These are phyloP conservation scores for Phytophthora kernoviae DNA, from an alignment of 352 stramenopile species.

Conservation along the genomic window DNA sequence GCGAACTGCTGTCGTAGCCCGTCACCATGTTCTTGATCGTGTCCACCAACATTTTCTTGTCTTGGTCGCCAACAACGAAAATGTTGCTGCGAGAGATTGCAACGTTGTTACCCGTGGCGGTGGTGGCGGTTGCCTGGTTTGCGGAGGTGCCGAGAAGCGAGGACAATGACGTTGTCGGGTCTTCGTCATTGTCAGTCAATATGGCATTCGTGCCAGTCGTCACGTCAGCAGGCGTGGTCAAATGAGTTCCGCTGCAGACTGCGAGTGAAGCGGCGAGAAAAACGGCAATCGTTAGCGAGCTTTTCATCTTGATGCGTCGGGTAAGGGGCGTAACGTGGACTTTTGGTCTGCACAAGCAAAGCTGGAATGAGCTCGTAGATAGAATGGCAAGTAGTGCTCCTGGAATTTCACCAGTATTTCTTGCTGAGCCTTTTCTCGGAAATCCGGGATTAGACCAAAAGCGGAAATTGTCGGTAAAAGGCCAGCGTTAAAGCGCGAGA, in stretches of 20 bases:
- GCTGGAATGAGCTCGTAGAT: not conserved
- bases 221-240: not conserved
- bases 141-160: not conserved
- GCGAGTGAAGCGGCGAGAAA: not conserved
- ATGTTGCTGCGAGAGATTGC: slow-evolving; percentile 25
- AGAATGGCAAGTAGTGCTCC: not conserved
- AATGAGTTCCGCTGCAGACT: not conserved
- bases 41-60: slow-evolving; percentile 10
- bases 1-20: slow-evolving; percentile 2
- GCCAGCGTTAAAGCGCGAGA: no score
- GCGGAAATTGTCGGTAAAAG: no score
- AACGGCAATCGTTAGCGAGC: not conserved
- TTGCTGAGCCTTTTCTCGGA: not conserved
- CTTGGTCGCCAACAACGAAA: slow-evolving; percentile 14
- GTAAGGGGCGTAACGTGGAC: not conserved
- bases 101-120: slow-evolving; percentile 20
- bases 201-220: not conserved
- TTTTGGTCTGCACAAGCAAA: not conserved
- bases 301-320: not conserved
- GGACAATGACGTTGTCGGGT: not conserved
- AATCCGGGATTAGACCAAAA: not conserved
- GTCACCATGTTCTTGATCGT: slow-evolving; percentile 22
- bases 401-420: not conserved
- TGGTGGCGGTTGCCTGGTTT: slow-evolving; percentile 15
- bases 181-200: not conserved